Conservation (phyloP, 2,329 filamentous ascomycete genomes). For the Trichothecium sympodiale region DNA sequence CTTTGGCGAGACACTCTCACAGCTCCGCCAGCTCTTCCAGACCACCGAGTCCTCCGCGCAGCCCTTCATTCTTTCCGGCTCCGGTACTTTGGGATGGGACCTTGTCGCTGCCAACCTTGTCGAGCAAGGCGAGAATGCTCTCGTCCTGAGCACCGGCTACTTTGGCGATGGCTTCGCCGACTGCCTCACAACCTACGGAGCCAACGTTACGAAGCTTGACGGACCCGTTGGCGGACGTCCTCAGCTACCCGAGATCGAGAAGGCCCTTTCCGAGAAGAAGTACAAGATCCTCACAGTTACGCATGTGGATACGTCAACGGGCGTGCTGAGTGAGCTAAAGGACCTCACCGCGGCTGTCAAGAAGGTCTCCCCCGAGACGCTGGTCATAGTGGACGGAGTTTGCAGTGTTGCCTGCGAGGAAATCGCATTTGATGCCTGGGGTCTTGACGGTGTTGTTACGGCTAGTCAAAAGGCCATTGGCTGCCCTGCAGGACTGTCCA, state of each 20-base stretch:
- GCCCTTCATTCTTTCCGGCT: conserved; percentile 87
- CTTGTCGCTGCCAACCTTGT: conserved; percentile 87
- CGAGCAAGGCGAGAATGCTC: conserved; percentile 78
- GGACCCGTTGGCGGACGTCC: conserved; percentile 81
- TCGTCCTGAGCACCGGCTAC: conserved; percentile 94
- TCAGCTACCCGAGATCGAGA: conserved; percentile 77
- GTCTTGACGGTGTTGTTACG: conserved; percentile 83
- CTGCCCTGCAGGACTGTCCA: conserved; percentile 85
- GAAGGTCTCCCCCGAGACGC: conserved; percentile 78
- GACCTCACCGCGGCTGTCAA: conserved; percentile 72
- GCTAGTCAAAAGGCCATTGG: conserved; percentile 96
- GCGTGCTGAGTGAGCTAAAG: conserved; percentile 86
- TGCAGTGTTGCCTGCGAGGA: conserved; percentile 96
- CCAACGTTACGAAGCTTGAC: conserved; percentile 79
- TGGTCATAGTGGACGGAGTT: conserved; percentile 89
- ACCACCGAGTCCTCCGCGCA: conserved; percentile 72
- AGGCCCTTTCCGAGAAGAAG: conserved; percentile 76
- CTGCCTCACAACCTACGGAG: conserved; percentile 85
- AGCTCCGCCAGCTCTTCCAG: conserved; percentile 91
- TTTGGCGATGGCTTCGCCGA: conserved; percentile 92
- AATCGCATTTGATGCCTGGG: conserved; percentile 92
- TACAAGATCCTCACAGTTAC: conserved; percentile 95
- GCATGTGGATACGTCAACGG: conserved; percentile 94
- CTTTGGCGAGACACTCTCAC: conserved; percentile 81
- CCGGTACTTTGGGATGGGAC: conserved; percentile 94